These are phyloP conservation scores for Erysimum cheiri DNA, from an alignment of 441 rosid genomes.

Conservation along the genomic window DNA sequence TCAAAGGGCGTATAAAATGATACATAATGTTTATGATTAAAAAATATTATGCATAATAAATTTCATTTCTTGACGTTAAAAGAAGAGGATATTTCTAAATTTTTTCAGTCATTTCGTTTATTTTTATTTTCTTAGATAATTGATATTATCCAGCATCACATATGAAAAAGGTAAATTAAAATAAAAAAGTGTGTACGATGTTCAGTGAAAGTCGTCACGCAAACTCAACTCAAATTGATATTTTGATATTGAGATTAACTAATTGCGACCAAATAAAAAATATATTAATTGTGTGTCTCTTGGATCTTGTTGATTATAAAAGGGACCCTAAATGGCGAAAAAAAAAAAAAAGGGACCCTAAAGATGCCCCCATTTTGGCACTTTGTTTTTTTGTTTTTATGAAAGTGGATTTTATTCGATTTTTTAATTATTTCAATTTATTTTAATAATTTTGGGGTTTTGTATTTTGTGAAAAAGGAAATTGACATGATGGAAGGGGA, in stretches of 20 bases:
- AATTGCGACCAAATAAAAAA: not conserved
- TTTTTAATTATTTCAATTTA: not conserved
- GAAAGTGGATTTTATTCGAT: not conserved
- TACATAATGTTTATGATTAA: not conserved
- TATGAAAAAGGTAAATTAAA: not conserved
- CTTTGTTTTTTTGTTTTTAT: not conserved
- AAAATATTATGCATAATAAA: not conserved
- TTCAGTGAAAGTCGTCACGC: constrained; percentile 16
- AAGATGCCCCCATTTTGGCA: not conserved
- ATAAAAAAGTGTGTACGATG: not conserved
- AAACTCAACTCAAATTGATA: constrained; percentile 19
- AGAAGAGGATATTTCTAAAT: not conserved
- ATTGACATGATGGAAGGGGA: constrained; percentile 28
- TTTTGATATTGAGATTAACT: not conserved
- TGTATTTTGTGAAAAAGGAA: constrained; percentile 26
- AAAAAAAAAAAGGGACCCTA: not conserved
- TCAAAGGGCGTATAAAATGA: not conserved
- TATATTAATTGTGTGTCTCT: not conserved
- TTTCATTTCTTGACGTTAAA: not conserved
- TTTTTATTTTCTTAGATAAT: not conserved
- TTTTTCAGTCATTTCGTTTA: not conserved
- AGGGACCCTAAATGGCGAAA: too few relatives aligned
- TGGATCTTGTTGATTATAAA: constrained; percentile 18
- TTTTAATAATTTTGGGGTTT: not conserved
- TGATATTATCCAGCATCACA: not conserved